These are phyloP conservation scores for Russula lepida DNA, from an alignment of 768 basidiomycete genomes.

Conservation along the genomic window DNA sequence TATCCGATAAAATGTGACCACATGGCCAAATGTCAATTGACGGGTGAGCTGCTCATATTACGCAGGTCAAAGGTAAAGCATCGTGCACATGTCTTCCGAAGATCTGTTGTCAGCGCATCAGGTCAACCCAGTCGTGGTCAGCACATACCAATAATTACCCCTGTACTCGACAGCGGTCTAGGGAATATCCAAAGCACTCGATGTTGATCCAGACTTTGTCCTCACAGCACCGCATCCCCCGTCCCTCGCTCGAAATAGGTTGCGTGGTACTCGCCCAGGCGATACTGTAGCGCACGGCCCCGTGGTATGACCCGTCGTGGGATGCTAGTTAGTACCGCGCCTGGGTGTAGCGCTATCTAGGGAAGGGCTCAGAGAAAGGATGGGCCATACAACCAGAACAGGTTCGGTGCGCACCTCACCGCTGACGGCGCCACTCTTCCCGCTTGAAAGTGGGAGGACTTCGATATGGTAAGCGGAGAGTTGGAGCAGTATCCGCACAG, in stretches of 20 bases:
- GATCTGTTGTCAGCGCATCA: no score
- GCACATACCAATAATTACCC: no score
- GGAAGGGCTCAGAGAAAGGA: background rate
- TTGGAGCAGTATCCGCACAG: constrained; percentile 52
- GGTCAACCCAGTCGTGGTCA: no score
- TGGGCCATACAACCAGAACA: background rate
- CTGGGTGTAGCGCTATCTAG: constrained; percentile 57
- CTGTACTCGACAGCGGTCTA: background rate
- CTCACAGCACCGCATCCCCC: constrained; percentile 50
- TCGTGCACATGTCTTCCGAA: no score
- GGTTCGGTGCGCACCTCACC: constrained; percentile 49
- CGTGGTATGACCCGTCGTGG: constrained; percentile 40
- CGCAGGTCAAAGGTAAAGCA: no score
- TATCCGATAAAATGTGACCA: no score
- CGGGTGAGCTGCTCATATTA: no score
- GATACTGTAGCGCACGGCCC: constrained; percentile 41
- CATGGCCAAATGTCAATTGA: no score
- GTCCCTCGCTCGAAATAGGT: constrained; percentile 71
- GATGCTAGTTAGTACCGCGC: constrained; percentile 33
- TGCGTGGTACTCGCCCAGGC: constrained; percentile 49
- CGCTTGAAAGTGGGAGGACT: constrained; percentile 61
- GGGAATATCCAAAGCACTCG: no score
- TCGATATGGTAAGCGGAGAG: constrained; percentile 64
- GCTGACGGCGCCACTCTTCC: constrained; percentile 67
- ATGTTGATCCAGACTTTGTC: background rate